Evolutionary conservation across 148 eudicot species (phyloP).

Genomic region (Cornus controversa): DNA sequence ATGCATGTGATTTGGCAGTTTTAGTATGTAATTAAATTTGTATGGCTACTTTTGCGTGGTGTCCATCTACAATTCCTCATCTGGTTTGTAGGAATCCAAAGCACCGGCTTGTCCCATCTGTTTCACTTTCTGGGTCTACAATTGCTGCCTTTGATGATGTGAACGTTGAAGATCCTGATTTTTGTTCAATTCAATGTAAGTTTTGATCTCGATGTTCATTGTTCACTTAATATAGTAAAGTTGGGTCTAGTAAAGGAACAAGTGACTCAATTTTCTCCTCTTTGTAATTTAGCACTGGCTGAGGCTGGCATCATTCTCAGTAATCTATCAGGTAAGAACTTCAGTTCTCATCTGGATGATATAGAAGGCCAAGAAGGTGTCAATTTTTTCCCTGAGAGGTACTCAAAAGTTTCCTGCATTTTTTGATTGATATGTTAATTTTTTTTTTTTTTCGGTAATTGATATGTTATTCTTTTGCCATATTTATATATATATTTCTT

Average conservation of each 20-base stretch:
- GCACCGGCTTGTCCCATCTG: slow-evolving; percentile 51
- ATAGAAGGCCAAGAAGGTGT: slow-evolving; percentile 25
- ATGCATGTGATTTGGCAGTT: background rate
- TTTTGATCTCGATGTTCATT: slow-evolving; percentile 7
- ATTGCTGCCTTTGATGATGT: slow-evolving; percentile 75
- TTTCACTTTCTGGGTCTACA: slow-evolving; percentile 67
- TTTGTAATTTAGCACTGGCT: slow-evolving; percentile 61
- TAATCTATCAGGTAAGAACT: slow-evolving; percentile 45
- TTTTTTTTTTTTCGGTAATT: background rate
- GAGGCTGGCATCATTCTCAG: slow-evolving; percentile 82
- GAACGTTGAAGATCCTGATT: slow-evolving; percentile 64
- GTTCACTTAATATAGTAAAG: background rate
- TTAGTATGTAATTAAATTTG: background rate
- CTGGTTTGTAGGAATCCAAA: slow-evolving; percentile 57
- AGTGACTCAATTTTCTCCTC: slow-evolving; percentile 11
- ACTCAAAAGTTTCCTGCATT: slow-evolving; percentile 7
- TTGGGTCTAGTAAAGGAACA: slow-evolving; percentile 6
- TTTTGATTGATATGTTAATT: background rate
- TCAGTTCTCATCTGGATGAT: slow-evolving; percentile 15
- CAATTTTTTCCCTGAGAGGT: slow-evolving; percentile 85
- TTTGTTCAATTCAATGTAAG: slow-evolving; percentile 76
- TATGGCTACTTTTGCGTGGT: slow-evolving; percentile 5
- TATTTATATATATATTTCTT: background rate
- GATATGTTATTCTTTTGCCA: too few relatives aligned
- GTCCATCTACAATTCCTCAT: background rate